Base-by-base conservation (phyloP, 495 filamentous ascomycete species). In the Penicillium herquei region DNA sequence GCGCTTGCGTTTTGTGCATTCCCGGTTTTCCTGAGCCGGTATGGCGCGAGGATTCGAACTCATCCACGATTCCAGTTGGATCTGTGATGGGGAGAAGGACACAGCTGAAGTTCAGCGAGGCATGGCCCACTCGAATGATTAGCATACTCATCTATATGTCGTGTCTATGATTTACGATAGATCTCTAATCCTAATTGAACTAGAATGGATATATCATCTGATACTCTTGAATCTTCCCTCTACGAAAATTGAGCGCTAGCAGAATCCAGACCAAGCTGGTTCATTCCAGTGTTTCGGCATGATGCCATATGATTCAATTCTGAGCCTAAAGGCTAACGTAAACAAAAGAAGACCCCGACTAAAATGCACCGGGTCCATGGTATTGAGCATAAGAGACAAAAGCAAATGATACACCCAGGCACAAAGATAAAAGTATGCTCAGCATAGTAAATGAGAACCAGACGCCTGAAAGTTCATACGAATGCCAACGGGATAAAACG, bases 21-120 rank as follows among this genome's bases (percentile, higher is more conserved):
- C 21, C 75, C 75, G 6, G 55, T 76, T 30, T 48, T 71, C 0
- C 72, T 78, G 53, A 70, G 68, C 55, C 69, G 62, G 55, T 77
- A 73, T 49, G 75, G 77, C 1, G 61, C 56, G 30, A 14, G 7
- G 39, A 70, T 70, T 46, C 63, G 63, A 3, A 49, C 46, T 6
- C 14, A 26, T 11, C 43, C 17, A 10, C 46, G 46, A 9, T 49
- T 49, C 21, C 46, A 35, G 32, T 11, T 49, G 26, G 17, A 49
- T 13, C 46, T 35, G 30, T 35, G 17, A 11, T 30, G 21, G 21
- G 21, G 21, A 26, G 4, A 26, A 26, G 21, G 21, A 26, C 21
- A 26, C 2, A 26, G 21, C 21, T 26, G n/a, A n/a, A n/a, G n/a
- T n/a, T 26, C 21, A 26, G 21, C 21, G 4, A 2, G 21, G 21